These are phyloP conservation scores for Phytopythium boreale DNA, from an alignment of 352 stramenopile genomes.

Conservation along the genomic window DNA sequence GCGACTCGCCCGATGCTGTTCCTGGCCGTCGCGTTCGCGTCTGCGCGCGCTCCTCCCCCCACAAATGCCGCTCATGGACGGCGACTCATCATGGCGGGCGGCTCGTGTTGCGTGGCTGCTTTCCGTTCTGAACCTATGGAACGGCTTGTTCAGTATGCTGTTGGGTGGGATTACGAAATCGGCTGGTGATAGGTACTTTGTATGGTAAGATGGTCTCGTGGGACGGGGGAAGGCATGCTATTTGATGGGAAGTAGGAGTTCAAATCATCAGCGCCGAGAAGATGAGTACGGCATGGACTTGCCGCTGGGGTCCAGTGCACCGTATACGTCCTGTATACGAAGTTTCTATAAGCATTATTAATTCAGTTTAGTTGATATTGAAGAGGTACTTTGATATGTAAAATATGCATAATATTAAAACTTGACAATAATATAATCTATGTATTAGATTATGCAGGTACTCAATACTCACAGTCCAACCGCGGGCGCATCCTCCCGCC, in stretches of 20 bases:
- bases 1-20: too few species aligned
- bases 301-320: not conserved
- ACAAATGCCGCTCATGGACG: not conserved
- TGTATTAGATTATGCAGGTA: too few species aligned
- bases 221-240: not conserved
- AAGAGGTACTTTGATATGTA: too few species aligned
- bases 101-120: not conserved
- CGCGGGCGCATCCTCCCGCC: too few species aligned
- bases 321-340: not conserved
- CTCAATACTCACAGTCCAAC: too few species aligned
- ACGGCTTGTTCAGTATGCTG: not conserved
- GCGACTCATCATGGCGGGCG: not conserved
- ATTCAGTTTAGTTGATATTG: not conserved
- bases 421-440: too few species aligned
- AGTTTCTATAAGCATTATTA: not conserved
- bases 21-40: not conserved
- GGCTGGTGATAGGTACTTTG: not conserved
- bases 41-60: not conserved
- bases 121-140: not conserved
- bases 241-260: not conserved
- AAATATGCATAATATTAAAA: not conserved
- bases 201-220: not conserved
- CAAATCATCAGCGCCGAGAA: not conserved
- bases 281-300: constrained; percentile 1
- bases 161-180: not conserved